A percentile compares a stretch with the other conserved stretches of the same genome.
phyloP scores from a whole-genome alignment of 345 rosid genomes.

The Murraya paniculata region DNA sequence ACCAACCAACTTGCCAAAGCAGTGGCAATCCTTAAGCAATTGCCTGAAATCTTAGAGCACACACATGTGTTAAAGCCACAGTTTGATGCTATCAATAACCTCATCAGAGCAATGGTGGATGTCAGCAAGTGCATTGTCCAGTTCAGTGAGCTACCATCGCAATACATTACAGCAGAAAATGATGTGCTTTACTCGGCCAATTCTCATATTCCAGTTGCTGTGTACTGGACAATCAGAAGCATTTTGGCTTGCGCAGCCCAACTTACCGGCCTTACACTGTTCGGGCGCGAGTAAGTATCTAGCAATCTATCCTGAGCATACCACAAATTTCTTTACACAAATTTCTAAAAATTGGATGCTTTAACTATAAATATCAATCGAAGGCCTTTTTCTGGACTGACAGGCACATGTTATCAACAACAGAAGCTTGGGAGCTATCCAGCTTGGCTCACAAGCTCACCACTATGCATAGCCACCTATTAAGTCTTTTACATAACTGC shows the following conservation, averaged over 20 bases:
- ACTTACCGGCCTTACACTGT: slow-evolving; percentile 51
- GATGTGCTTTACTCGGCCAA: slow-evolving; percentile 36
- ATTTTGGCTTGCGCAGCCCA: slow-evolving; percentile 62
- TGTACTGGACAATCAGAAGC: slow-evolving; percentile 79
- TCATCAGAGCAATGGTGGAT: slow-evolving; percentile 62
- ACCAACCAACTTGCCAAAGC: slow-evolving; percentile 77
- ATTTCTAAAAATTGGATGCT: too few relatives aligned
- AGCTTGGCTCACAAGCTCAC: slow-evolving; percentile 54
- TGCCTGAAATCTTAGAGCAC: slow-evolving; percentile 55
- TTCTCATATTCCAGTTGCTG: slow-evolving; percentile 60
- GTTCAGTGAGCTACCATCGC: slow-evolving; percentile 57
- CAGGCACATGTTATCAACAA: slow-evolving; percentile 54
- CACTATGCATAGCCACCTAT: slow-evolving; percentile 44
- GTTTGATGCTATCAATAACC: slow-evolving; percentile 47
- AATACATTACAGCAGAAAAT: slow-evolving; percentile 44
- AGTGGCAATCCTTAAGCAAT: slow-evolving; percentile 71
- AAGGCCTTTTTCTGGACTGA: neutral
- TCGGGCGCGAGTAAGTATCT: slow-evolving; percentile 55
- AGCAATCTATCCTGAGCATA: neutral
- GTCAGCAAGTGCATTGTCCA: slow-evolving; percentile 53
- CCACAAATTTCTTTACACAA: neutral
- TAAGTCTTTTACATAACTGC: slow-evolving; percentile 32
- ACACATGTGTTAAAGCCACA: slow-evolving; percentile 44
- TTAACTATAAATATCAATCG: neutral
- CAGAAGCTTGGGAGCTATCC: slow-evolving; percentile 70